Evolutionary conservation across 352 stramenopile genomes (phyloP).

Genomic region (Phytophthora multivora): DNA sequence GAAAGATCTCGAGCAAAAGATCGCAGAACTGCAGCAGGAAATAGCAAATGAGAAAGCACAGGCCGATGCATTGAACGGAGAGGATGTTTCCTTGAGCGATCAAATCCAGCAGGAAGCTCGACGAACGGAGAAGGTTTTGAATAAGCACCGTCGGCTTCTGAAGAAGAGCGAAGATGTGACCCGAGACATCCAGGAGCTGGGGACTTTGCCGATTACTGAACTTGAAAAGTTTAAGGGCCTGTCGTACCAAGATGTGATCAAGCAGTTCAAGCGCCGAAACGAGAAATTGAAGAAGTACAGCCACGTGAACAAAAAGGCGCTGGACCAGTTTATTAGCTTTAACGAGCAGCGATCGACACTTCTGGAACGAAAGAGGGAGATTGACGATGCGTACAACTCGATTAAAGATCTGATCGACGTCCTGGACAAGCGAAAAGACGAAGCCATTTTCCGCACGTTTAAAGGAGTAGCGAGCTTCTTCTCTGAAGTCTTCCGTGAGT

Average conservation of each 20-base stretch:
- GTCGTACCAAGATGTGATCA: conserved; percentile 92
- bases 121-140: conserved; percentile 86
- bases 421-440: conserved; percentile 97
- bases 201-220: conserved; percentile 94
- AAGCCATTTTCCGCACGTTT: conserved; percentile 99
- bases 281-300: conserved; percentile 97
- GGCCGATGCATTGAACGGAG: conserved; percentile 55
- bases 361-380: conserved; percentile 94
- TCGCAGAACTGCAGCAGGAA: conserved; percentile 57
- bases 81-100: conserved; percentile 72
- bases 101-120: conserved; percentile 85
- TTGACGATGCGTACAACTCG: conserved; percentile 93
- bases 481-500: conserved; percentile 97
- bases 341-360: conserved; percentile 92
- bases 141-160: conserved; percentile 75
- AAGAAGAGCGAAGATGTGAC: conserved; percentile 94
- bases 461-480: conserved; percentile 98
- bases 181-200: conserved; percentile 97
- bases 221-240: conserved; percentile 92
- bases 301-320: conserved; percentile 99
- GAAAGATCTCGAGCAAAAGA: conserved; percentile 69
- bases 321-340: conserved; percentile 99
- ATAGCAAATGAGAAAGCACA: conserved; percentile 48
- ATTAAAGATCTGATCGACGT: conserved; percentile 91
- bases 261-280: conserved; percentile 93